phyloP scores from a whole-genome alignment of 2,329 filamentous ascomycete genomes.

The Nigrograna mackinnonii region DNA sequence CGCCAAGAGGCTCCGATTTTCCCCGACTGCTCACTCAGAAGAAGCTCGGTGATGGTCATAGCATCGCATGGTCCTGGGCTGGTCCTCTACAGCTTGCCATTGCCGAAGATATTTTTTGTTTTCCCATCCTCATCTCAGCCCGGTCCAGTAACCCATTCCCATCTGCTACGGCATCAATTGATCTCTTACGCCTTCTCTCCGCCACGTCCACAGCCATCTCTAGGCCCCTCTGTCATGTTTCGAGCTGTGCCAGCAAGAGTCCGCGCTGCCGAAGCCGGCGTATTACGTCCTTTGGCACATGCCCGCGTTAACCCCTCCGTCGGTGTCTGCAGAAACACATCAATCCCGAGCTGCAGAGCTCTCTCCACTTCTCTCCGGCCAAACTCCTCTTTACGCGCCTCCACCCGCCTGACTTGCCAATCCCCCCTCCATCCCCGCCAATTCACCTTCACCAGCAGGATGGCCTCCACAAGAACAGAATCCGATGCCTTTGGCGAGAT shows the following conservation, averaged over 20 bases:
- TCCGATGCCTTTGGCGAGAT: constrained; percentile 98
- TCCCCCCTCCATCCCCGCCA: constrained; percentile 24
- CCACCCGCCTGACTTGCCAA: constrained; percentile 21
- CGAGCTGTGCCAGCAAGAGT: constrained; percentile 34
- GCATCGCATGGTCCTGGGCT: too few species aligned
- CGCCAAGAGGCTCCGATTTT: too few species aligned
- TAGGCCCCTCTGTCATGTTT: constrained; percentile 32
- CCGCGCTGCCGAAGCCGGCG: constrained; percentile 38
- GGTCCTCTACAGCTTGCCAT: too few species aligned
- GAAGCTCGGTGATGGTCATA: too few species aligned
- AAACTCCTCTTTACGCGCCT: constrained; percentile 7
- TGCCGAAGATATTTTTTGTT: too few species aligned
- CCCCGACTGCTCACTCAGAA: too few species aligned
- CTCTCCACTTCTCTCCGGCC: constrained; percentile 30
- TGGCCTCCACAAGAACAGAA: constrained; percentile 72
- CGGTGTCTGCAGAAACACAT: constrained; percentile 11
- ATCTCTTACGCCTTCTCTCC: constrained; percentile 1
- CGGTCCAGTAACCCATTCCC: too few species aligned
- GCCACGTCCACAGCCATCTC: not conserved
- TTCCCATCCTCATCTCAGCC: too few species aligned
- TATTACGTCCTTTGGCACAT: constrained; percentile 39
- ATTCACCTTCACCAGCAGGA: constrained; percentile 36
- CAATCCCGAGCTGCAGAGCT: constrained; percentile 23
- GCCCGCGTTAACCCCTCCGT: constrained; percentile 34
- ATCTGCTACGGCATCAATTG: too few species aligned